A percentile compares a stretch with the other conserved stretches of the same genome.
These are phyloP conservation scores for Peronospora belbahrii DNA, from an alignment of 352 stramenopile genomes.

Conservation along the genomic window DNA sequence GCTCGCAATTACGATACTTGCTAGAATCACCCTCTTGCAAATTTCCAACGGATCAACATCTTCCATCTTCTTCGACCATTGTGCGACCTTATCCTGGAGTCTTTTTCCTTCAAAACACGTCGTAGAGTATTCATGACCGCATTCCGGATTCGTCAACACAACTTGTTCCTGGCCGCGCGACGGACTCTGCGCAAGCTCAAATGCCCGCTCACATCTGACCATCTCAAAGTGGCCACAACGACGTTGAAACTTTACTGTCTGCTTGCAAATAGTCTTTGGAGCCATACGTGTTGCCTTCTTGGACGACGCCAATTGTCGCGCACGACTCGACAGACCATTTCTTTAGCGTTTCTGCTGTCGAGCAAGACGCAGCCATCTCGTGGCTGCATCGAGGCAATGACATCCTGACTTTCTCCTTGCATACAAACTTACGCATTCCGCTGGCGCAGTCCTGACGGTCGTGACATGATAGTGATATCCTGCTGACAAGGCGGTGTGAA, in stretches of 20 bases:
- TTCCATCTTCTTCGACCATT: conserved; percentile 34
- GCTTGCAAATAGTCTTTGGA: conserved; percentile 62
- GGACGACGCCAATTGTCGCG: conserved; percentile 36
- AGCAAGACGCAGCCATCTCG: conserved; percentile 37
- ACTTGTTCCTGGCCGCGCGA: conserved; percentile 41
- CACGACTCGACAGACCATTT: conserved; percentile 35
- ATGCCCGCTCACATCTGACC: conserved; percentile 56
- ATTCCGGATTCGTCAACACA: conserved; percentile 52
- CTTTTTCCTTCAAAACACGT: no score
- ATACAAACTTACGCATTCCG: conserved; percentile 31
- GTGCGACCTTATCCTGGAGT: conserved; percentile 33
- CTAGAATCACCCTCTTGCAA: conserved; percentile 22
- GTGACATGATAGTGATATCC: conserved; percentile 51
- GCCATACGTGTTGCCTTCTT: conserved; percentile 55
- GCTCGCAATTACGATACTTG: conserved; percentile 34
- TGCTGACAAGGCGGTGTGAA: conserved; percentile 55
- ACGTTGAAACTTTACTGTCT: conserved; percentile 49
- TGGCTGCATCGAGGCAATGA: conserved; percentile 64
- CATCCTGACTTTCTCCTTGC: conserved; percentile 45
- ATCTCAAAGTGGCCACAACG: conserved; percentile 49
- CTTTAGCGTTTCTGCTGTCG: conserved; percentile 32
- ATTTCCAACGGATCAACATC: conserved; percentile 42
- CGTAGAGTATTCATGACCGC: conserved; percentile 49
- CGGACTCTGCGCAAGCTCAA: conserved; percentile 44
- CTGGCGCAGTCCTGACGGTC: conserved; percentile 28